Base-by-base conservation (phyloP, 441 rosid genomes). In the Eruca vesicaria region DNA sequence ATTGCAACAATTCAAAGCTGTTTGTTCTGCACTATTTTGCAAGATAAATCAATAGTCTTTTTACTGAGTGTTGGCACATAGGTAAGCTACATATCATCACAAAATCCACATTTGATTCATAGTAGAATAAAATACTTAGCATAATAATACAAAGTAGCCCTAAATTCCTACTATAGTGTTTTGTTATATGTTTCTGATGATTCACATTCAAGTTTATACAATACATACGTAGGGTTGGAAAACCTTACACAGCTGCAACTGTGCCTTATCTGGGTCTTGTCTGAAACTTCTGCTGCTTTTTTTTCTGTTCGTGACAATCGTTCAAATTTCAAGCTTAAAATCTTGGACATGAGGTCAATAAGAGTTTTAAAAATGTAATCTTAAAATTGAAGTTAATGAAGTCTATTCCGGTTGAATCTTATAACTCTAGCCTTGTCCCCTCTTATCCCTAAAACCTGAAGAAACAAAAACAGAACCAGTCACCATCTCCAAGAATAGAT, bases 361-460 rank as follows among this genome's bases (percentile, higher is more conserved):
- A 67, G 21, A 19, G 71, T 23, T 76, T 50, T 65, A 77, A 82
- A 87, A 1, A 82, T 72, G 66, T 82, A 89, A 50, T 90, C 88
- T 65, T 81, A 88, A 60, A 80, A 81, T n/a, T 85, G 86, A 77
- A 87, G 85, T 80, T 85, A 89, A 62, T 77, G 74, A 43, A 79
- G 32, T 15, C 45, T 74, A 73, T 82, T 89, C 60, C 74, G 74
- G 76, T 82, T 79, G 81, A 91, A 84, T 65, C 84, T 85, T 84
- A 90, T 74, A 7, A 83, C 97, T 77, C 92, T 89, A 23, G 90
- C n/a, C n/a, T n/a, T n/a, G n/a, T n/a, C n/a, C n/a, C n/a, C n/a
- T n/a, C n/a, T n/a, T n/a, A 92, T 94, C 82, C 89, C 97, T 23
- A 94, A 85, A 65, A 90, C 99, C 97, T 94, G 79, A 21, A 73